Conservation (phyloP, 2,329 filamentous ascomycete species). For the Neobulgaria alba region DNA sequence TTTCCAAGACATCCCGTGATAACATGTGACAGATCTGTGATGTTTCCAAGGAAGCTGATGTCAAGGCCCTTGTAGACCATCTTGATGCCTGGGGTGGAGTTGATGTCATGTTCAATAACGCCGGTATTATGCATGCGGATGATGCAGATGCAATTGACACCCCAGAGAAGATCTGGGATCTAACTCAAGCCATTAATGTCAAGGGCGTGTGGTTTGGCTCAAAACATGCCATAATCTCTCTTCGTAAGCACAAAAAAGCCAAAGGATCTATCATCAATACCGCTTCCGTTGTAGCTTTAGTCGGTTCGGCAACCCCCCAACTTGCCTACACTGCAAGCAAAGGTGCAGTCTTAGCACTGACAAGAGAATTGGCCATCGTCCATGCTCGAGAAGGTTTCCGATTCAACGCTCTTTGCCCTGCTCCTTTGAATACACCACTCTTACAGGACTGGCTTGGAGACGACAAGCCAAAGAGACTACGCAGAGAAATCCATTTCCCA, state of each 20-base stretch:
- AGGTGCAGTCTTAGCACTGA: slow-evolving; percentile 66
- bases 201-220: slow-evolving; percentile 72
- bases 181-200: slow-evolving; percentile 68
- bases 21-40: slow-evolving; percentile 40
- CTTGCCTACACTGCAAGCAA: slow-evolving; percentile 71
- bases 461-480: slow-evolving; percentile 57
- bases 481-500: slow-evolving; percentile 70
- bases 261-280: slow-evolving; percentile 66
- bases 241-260: slow-evolving; percentile 59
- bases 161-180: slow-evolving; percentile 66
- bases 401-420: slow-evolving; percentile 68
- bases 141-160: slow-evolving; percentile 58
- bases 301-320: slow-evolving; percentile 64
- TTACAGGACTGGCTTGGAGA: slow-evolving; percentile 71
- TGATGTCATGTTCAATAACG: slow-evolving; percentile 74
- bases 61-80: slow-evolving; percentile 50
- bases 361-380: slow-evolving; percentile 64
- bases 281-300: slow-evolving; percentile 63
- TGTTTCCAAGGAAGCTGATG: slow-evolving; percentile 59
- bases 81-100: slow-evolving; percentile 62
- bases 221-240: slow-evolving; percentile 62
- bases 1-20: slow-evolving; percentile 1
- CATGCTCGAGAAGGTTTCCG: slow-evolving; percentile 66
- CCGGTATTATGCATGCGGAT: slow-evolving; percentile 68
- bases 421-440: slow-evolving; percentile 66